Evolutionary conservation across 2,329 filamentous ascomycete species (phyloP), one percentile per base, ranked within the genome.

Genomic region (Pseudohalonectria lignicola): DNA sequence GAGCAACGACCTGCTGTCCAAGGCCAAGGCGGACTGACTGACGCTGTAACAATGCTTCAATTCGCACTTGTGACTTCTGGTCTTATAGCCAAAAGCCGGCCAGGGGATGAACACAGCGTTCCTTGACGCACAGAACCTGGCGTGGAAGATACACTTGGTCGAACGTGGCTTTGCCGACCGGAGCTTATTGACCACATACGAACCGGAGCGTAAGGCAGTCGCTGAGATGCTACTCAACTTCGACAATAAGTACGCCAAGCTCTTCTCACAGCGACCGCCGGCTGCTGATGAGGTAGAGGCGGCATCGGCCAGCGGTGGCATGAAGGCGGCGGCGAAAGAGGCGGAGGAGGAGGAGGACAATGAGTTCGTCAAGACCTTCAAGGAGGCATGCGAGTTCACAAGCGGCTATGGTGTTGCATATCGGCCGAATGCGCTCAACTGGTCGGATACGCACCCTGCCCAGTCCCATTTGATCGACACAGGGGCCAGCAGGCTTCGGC

Each of bases 121-220:
- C 60, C 65, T 83, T 37, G 82, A 90, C 48, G 86, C 86, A 1
- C 75, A 86, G 43, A 96, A 95, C 57, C 68, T 96, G 30, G 88
- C 88, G 7, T 96, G 88, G 88, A 96, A 96, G 65, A 84, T 95
- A 37, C 88, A 94, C 54, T 79, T 84, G 26, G 90, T 95, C 9
- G 87, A 94, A 55, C 70, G 72, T 19, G 86, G 86, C 11, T 85
- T 94, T 47, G 85, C 86, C 1, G 63, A 78, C 21, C 80, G 84
- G 43, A 74, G 75, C 3, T 69, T 92, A 15, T 71, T 96, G 36
- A 74, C 79, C 44, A 92, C 88, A 0, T 96, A 95, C 56, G 86
- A 95, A 61, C 69, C 72, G 3, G 88, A 95, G 61, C 80, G 88
- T 41, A 88, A 85, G 55, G 70, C 82, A 40, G 81, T 93, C 31